Evolutionary conservation across 2,329 filamentous ascomycete species (phyloP), one percentile per base, ranked within the genome.

Genomic region (Exophiala phaeomuriformis): DNA sequence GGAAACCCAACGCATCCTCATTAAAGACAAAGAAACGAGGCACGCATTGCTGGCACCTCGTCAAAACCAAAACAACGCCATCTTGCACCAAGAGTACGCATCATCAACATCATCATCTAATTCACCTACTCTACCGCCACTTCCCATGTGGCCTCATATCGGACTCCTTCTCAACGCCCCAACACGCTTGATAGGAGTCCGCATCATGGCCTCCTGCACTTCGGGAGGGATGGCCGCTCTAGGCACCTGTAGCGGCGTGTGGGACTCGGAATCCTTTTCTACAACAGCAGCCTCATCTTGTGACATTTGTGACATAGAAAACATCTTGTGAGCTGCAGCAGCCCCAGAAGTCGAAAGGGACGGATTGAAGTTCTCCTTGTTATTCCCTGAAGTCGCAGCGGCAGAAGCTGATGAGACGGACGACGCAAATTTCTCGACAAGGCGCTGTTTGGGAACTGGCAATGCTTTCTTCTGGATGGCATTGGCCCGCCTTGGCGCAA

Each of bases 151-250:
- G n/a, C n/a, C n/a, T 39, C 32, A 27, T 42, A 63, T 57, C 36
- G 61, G 61, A 52, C 60, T 62, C 46, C 61, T 52, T 41, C 61
- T 57, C 49, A 63, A 55, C n/a, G 61, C 61, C 12, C 61, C 61
- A 2, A 59, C 51, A 3, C 61, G 56, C 56, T 61, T 62, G 31
- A 63, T 58, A 31, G 61, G 61, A 46, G 59, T 63, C 7, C 58
- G 51, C 56, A 62, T 61, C 58, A 63, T 61, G 10, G 47, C 53
- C 52, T 63, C 61, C 53, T 63, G 61, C 42, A 61, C 52, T 28
- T 61, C 61, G 3, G 61, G 61, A 40, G 61, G 47, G 32, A 63
- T 62, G 3, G 61, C 61, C 10, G 61, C 53, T 32, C 41, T 53
- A 27, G 42, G 40, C 2, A 51, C 19, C 36, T 30, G 10, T 2